Base-by-base conservation (phyloP, 2,329 filamentous ascomycete genomes). In the Aspergillus arachidicola region DNA sequence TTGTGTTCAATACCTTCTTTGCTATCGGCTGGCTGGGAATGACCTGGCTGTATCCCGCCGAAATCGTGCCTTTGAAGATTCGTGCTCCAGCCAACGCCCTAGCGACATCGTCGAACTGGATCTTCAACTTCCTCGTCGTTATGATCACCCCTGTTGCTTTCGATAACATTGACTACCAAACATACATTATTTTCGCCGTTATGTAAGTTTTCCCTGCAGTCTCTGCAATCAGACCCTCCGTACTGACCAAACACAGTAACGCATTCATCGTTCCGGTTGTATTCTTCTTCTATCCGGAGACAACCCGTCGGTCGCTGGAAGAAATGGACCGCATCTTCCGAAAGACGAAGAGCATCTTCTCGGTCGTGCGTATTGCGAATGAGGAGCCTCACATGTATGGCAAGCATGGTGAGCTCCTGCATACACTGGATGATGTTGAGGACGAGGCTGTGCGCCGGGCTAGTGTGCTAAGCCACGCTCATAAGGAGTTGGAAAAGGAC, bases 261-360 rank as follows among this genome's bases (percentile, higher is more conserved):
- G 83, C 83, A 19, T 78, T 79, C 67, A 86, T 86, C 70, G 79
- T 87, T 21, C 85, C 85, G 0, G 80, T 82, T 9, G 82, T 85
- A 55, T 88, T 86, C 76, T 85, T 87, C 76, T 86, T 87, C 80
- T 87, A 86, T 72, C 86, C 86, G 0, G 86, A 88, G 70, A 88
- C 86, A 3, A 85, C 85, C 11, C 83, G 82, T 66, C 83, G 85
- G 9, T 86, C 82, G 16, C 80, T 91, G 36, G 89, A 91, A 75
- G 89, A 91, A 73, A 87, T 92, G 76, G 89, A 92, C 70, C 82
- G 86, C 62, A 88, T 91, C 67, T 89, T 90, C 80, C 81, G 81
- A 72, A 85, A 86, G 65, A 83, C 83, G 1, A 77, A 73, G 30
- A 82, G 77, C 26, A 73, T 83, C 57, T 84, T 86, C 65, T 72